A percentile compares a stretch with the other conserved stretches of the same genome.
phyloP scores from a whole-genome alignment of 306 rosid species.

The Fragaria vesca region DNA sequence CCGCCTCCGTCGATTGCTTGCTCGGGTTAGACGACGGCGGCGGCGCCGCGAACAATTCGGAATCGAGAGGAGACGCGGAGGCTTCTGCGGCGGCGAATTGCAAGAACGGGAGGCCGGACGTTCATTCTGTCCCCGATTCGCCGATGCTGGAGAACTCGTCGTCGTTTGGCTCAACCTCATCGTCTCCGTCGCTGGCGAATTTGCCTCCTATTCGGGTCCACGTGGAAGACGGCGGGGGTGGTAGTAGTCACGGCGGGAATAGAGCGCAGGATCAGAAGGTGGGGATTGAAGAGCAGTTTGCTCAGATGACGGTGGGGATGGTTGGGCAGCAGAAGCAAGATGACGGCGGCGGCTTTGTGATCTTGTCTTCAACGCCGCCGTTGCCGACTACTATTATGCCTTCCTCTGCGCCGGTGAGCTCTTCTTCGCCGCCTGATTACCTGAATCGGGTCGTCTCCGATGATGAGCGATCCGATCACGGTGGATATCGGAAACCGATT shows the following conservation, averaged over 20 bases:
- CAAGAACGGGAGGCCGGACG: conserved; percentile 63
- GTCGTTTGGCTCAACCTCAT: conserved; percentile 88
- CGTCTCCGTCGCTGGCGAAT: conserved; percentile 79
- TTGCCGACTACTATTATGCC: conserved; percentile 44
- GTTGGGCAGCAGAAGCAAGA: conserved; percentile 57
- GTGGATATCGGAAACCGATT: conserved; percentile 53
- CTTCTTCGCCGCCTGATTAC: conserved; percentile 44
- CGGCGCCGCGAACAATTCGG: conserved; percentile 42
- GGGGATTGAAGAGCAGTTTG: conserved; percentile 90
- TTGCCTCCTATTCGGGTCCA: conserved; percentile 94
- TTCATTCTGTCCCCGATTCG: conserved; percentile 95
- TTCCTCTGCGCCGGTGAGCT: conserved; percentile 35
- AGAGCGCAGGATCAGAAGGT: conserved; percentile 74
- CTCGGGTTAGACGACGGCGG: conserved; percentile 75
- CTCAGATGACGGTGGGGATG: conserved; percentile 58
- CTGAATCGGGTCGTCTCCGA: conserved; percentile 61
- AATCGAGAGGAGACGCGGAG: conserved; percentile 47
- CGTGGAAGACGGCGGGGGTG: conserved; percentile 47
- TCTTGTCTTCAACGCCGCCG: conserved; percentile 65
- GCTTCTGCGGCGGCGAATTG: conserved; percentile 49
- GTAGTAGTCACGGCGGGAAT: conserved; percentile 34
- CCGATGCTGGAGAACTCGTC: conserved; percentile 90
- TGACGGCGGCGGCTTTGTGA: conserved; percentile 42
- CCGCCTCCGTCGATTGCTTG: conserved; percentile 79
- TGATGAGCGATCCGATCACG: conserved; percentile 94